A percentile compares a stretch with the other conserved stretches of the same genome.
These are phyloP conservation scores for Termitomyces sp. DNA, from an alignment of 768 basidiomycete species.

Conservation along the genomic window DNA sequence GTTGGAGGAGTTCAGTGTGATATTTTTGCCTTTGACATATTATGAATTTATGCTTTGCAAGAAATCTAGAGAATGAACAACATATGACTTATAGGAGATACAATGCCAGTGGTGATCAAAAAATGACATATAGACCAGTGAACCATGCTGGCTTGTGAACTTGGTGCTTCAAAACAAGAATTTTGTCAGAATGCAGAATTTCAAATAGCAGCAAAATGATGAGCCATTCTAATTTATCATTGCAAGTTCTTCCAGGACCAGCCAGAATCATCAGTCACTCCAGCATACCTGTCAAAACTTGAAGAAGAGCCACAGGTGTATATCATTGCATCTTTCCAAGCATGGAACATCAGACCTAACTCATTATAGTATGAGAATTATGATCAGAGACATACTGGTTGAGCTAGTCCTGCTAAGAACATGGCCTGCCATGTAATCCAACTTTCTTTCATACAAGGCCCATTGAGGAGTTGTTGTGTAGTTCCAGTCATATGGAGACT, in stretches of 20 bases:
- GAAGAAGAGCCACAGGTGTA: not conserved
- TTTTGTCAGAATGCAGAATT: not conserved
- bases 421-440: constrained; percentile 23
- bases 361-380: not conserved
- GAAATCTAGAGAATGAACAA: too few relatives aligned
- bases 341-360: not conserved
- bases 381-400: constrained; percentile 20
- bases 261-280: not conserved
- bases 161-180: constrained; percentile 18
- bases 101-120: too few relatives aligned
- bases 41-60: too few relatives aligned
- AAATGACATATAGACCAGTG: too few relatives aligned
- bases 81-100: too few relatives aligned
- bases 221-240: not conserved
- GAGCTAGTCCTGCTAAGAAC: constrained; percentile 28
- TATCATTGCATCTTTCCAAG: not conserved
- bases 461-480: not conserved
- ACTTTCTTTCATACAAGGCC: not conserved
- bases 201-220: not conserved
- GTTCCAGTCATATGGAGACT: not conserved
- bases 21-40: too few relatives aligned
- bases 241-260: not conserved
- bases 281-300: not conserved
- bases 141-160: too few relatives aligned
- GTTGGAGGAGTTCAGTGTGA: too few relatives aligned